Conservation (phyloP, 139 green algal genomes). For the Coelastrella sp. region DNA sequence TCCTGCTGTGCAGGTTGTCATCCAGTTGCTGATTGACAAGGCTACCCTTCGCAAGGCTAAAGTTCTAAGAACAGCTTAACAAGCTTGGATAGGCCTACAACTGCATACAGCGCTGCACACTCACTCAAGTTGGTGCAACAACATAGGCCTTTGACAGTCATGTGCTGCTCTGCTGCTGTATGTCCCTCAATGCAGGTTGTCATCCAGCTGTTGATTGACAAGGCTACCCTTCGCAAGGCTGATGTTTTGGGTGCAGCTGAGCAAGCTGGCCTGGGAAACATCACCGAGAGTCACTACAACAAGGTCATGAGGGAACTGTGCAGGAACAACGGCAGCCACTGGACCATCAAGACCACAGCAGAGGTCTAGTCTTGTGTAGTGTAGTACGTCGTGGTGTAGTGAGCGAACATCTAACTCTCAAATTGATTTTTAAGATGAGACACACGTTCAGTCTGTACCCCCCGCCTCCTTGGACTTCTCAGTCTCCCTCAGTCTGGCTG, state of each 20-base stretch:
- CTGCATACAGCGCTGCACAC: too few species aligned
- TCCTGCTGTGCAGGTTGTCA: constrained; percentile 7
- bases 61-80: neutral
- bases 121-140: too few species aligned
- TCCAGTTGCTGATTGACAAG: constrained; percentile 39
- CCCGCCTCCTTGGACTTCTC: too few species aligned
- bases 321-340: constrained; percentile 44
- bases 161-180: constrained; percentile 23
- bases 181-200: constrained; percentile 3
- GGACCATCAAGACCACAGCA: constrained; percentile 19
- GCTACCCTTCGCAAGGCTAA: constrained; percentile 39
- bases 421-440: neutral
- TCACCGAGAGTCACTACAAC: constrained; percentile 34
- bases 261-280: neutral
- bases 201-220: constrained; percentile 35
- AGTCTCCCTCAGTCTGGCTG: too few species aligned
- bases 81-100: neutral
- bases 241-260: constrained; percentile 25
- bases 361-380: neutral
- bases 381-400: too few species aligned
- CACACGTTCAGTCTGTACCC: too few species aligned
- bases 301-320: constrained; percentile 43
- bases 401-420: neutral
- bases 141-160: too few species aligned
- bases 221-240: constrained; percentile 37